Conservation (phyloP, 768 basidiomycete genomes). For the Lentinula sp. region DNA sequence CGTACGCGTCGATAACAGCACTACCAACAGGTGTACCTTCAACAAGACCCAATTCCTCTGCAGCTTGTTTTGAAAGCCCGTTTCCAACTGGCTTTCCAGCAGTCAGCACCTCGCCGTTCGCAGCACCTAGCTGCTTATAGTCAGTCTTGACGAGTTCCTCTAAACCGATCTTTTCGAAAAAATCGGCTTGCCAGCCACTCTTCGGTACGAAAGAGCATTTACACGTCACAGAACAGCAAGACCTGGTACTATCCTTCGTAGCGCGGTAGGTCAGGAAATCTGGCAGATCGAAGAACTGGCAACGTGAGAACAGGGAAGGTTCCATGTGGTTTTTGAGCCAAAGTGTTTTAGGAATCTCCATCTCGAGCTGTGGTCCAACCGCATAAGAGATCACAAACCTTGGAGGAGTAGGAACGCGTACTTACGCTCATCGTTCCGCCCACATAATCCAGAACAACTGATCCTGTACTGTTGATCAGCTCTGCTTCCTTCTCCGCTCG, state of each 20-base stretch:
- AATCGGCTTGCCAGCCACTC: conserved; percentile 83
- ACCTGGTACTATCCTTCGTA: conserved; percentile 69
- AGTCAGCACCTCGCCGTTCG: conserved; percentile 59
- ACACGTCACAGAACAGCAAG: conserved; percentile 91
- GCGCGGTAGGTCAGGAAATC: conserved; percentile 94
- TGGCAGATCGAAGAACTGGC: conserved; percentile 89
- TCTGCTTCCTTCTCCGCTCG: conserved; percentile 90
- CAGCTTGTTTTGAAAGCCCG: conserved; percentile 44
- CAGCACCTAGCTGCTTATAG: conserved; percentile 71
- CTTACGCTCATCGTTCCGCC: conserved; percentile 92
- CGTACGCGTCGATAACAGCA: conserved; percentile 91
- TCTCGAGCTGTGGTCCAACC: conserved; percentile 66
- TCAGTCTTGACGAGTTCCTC: conserved; percentile 58
- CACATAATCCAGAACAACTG: conserved; percentile 87
- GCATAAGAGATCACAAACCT: background rate
- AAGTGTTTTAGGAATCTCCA: conserved; percentile 97
- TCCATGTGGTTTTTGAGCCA: conserved; percentile 94
- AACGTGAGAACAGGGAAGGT: conserved; percentile 57
- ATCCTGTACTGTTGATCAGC: conserved; percentile 79
- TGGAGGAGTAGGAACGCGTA: conserved; percentile 1
- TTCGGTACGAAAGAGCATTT: conserved; percentile 91
- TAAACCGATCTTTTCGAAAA: conserved; percentile 84
- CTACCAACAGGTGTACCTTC: conserved; percentile 92
- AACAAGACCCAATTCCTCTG: conserved; percentile 76
- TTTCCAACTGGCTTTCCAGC: conserved; percentile 40